A percentile compares a stretch with the other conserved stretches of the same genome.
phyloP scores from a whole-genome alignment of 2,329 filamentous ascomycete genomes.

The Colletotrichum simmondsii region DNA sequence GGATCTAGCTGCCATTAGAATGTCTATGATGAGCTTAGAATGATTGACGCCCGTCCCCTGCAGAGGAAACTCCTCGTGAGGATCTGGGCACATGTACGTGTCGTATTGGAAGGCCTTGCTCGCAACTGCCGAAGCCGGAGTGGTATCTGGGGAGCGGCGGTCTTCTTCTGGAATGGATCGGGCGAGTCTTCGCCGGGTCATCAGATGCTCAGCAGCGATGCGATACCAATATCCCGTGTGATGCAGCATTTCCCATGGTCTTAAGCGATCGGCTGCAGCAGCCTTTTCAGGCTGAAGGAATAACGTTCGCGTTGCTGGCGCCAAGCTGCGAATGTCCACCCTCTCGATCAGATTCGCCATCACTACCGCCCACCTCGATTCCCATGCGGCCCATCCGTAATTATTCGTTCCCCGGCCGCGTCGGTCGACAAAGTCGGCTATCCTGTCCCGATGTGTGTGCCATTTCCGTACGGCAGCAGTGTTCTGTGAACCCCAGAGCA shows the following conservation, averaged over 20 bases:
- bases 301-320: slow-evolving; percentile 53
- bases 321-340: slow-evolving; percentile 61
- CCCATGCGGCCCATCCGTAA: slow-evolving; percentile 96
- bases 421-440: slow-evolving; percentile 82
- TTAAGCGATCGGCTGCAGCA: slow-evolving; percentile 66
- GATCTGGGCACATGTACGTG: slow-evolving; percentile 74
- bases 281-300: slow-evolving; percentile 69
- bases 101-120: slow-evolving; percentile 70
- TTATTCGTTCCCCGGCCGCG: slow-evolving; percentile 87
- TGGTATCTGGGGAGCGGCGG: slow-evolving; percentile 60
- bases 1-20: slow-evolving; percentile 59
- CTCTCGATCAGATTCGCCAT: slow-evolving; percentile 72
- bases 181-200: slow-evolving; percentile 64
- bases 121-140: slow-evolving; percentile 57
- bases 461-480: slow-evolving; percentile 84
- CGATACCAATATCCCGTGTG: slow-evolving; percentile 77
- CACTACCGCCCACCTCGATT: slow-evolving; percentile 75
- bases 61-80: slow-evolving; percentile 68
- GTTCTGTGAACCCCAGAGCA: slow-evolving; percentile 83
- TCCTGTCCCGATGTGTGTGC: slow-evolving; percentile 79
- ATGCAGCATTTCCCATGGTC: slow-evolving; percentile 73
- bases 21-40: slow-evolving; percentile 63
- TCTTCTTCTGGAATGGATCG: slow-evolving; percentile 69
- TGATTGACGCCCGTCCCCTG: slow-evolving; percentile 64
- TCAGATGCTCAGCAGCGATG: slow-evolving; percentile 67